phyloP scores from a whole-genome alignment of 257 asterid species.

The Thymus quinquecostatus region DNA sequence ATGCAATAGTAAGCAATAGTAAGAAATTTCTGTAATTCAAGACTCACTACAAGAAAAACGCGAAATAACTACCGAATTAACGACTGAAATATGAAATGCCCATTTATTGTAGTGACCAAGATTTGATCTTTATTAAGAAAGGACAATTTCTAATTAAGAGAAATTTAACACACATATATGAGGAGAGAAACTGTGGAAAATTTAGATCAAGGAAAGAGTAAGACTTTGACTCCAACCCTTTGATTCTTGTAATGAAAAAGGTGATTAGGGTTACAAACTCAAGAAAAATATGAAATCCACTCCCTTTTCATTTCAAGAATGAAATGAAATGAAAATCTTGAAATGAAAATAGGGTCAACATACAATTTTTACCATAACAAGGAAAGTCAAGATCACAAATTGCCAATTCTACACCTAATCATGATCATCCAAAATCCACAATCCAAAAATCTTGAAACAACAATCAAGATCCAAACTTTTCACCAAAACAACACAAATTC shows the following conservation, averaged over 20 bases:
- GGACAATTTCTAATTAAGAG: neutral
- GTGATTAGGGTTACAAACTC: slow-evolving; percentile 34
- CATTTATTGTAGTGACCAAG: too few relatives aligned
- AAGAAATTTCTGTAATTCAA: too few relatives aligned
- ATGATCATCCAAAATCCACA: neutral
- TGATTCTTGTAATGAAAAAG: too few relatives aligned
- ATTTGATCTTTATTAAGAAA: neutral
- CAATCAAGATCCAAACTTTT: neutral
- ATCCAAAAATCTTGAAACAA: neutral
- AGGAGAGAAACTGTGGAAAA: neutral
- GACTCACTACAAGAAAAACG: too few relatives aligned
- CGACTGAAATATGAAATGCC: too few relatives aligned
- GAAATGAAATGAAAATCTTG: neutral
- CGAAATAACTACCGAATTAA: too few relatives aligned
- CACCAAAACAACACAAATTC: neutral
- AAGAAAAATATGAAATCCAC: neutral
- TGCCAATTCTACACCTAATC: neutral
- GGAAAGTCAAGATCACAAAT: neutral
- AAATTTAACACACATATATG: neutral
- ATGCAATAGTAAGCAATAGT: neutral
- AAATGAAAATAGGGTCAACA: neutral
- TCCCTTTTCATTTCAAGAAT: too few relatives aligned
- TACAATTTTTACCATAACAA: neutral
- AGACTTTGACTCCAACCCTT: too few relatives aligned
- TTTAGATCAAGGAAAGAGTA: too few relatives aligned